Percentiles rank a stretch among this genome's conserved stretches.
Evolutionary conservation across 2,329 filamentous ascomycete genomes (phyloP).

Genomic region (Penicillium crustosum): DNA sequence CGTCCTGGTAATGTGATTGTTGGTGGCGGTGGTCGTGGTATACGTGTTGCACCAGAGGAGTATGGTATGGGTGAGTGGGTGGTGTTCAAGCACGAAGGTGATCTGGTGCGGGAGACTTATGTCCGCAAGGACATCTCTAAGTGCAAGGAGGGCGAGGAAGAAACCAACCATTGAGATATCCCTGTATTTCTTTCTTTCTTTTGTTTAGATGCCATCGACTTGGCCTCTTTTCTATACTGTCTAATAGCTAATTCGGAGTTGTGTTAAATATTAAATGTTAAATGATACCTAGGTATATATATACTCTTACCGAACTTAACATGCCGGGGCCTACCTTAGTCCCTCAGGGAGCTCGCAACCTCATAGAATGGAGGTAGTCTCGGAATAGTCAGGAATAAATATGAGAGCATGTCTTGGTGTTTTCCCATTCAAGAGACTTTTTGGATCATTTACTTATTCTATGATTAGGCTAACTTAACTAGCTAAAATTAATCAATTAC

Average conservation of each 20-base stretch:
- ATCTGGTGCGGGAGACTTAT: conserved; percentile 69
- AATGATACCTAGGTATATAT: no score
- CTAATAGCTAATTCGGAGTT: conserved; percentile 3
- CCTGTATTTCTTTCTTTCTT: not conserved
- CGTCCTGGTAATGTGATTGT: conserved; percentile 77
- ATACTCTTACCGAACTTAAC: no score
- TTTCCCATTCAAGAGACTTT: not conserved
- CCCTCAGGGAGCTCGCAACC: not conserved
- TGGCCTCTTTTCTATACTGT: not conserved
- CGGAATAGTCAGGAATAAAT: not conserved
- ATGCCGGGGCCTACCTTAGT: not conserved
- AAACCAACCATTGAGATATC: conserved; percentile 4
- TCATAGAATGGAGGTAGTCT: not conserved
- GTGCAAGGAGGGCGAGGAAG: conserved; percentile 28
- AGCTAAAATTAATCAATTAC: not conserved
- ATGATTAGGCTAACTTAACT: not conserved
- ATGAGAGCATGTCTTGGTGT: not conserved
- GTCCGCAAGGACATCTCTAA: conserved; percentile 45
- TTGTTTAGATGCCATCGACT: not conserved
- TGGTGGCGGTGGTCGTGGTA: conserved; percentile 73
- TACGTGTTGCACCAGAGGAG: conserved; percentile 59
- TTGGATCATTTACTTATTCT: not conserved
- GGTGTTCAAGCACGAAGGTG: conserved; percentile 62
- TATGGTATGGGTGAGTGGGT: conserved; percentile 72
- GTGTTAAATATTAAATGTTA: not conserved